Evolutionary conservation across 2,329 filamentous ascomycete genomes (phyloP).

Genomic region (Alternaria angustiovoidea): DNA sequence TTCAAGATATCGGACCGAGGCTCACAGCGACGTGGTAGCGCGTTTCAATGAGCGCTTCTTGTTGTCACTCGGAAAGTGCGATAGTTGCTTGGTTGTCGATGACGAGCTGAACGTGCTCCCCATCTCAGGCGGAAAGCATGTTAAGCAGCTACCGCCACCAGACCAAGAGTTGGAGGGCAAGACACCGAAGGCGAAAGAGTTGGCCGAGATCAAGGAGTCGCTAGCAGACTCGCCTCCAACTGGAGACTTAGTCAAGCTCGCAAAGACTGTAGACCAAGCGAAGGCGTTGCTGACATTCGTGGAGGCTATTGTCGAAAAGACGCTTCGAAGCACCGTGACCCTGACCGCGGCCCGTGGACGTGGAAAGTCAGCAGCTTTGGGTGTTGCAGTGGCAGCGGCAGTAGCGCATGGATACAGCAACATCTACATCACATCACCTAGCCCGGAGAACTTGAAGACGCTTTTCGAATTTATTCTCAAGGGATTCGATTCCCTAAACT

Average conservation of each 20-base stretch:
- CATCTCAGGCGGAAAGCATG: constrained; percentile 92
- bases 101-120: constrained; percentile 97
- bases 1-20: constrained; percentile 93
- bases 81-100: constrained; percentile 93
- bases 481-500: constrained; percentile 92
- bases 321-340: constrained; percentile 89
- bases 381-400: constrained; percentile 91
- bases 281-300: constrained; percentile 97
- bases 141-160: constrained; percentile 80
- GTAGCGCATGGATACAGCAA: constrained; percentile 98
- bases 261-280: constrained; percentile 92
- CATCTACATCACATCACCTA: constrained; percentile 98
- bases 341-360: constrained; percentile 92
- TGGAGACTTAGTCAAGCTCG: constrained; percentile 81
- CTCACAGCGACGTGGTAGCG: constrained; percentile 91
- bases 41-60: constrained; percentile 98
- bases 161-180: constrained; percentile 77
- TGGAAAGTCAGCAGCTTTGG: constrained; percentile 95
- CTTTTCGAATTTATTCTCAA: constrained; percentile 99
- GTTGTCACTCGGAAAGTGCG: constrained; percentile 91
- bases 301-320: constrained; percentile 96
- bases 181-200: constrained; percentile 73
- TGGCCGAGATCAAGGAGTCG: constrained; percentile 87
- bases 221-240: constrained; percentile 86
- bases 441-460: constrained; percentile 97